phyloP scores from a whole-genome alignment of 805 yeast species.

The Metschnikowia similis region DNA sequence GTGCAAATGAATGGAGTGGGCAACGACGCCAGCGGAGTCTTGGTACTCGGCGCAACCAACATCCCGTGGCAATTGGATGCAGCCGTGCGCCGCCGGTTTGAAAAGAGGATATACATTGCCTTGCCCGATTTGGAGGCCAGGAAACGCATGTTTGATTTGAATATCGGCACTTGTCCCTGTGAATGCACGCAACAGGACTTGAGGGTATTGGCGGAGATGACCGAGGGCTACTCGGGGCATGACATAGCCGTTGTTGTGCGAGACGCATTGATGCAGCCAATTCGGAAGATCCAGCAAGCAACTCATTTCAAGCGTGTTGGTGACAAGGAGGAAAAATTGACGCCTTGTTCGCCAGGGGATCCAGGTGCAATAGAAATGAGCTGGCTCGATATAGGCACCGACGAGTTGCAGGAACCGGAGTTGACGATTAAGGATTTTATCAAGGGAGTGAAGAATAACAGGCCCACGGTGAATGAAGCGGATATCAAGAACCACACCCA shows the following conservation, averaged over 20 bases:
- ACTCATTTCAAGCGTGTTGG: slow-evolving; percentile 81
- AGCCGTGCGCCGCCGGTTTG: slow-evolving; percentile 95
- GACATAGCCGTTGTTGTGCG: slow-evolving; percentile 95
- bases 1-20: slow-evolving; percentile 99
- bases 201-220: slow-evolving; percentile 79
- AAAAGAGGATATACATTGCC: slow-evolving; percentile 89
- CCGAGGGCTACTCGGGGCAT: slow-evolving; percentile 96
- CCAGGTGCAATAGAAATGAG: slow-evolving; percentile 77
- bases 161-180: slow-evolving; percentile 89
- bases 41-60: slow-evolving; percentile 95
- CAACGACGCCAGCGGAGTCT: slow-evolving; percentile 85
- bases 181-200: slow-evolving; percentile 68
- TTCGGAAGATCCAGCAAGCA: slow-evolving; percentile 90
- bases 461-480: slow-evolving; percentile 89
- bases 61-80: slow-evolving; percentile 99
- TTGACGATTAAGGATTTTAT: slow-evolving; percentile 87
- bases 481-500: slow-evolving; percentile 81
- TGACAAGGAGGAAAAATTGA: slow-evolving; percentile 46
- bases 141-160: slow-evolving; percentile 87
- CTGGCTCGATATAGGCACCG: slow-evolving; percentile 90
- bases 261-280: slow-evolving; percentile 97
- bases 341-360: slow-evolving; percentile 99
- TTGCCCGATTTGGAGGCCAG: slow-evolving; percentile 93
- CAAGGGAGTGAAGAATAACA: slow-evolving; percentile 82
- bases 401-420: slow-evolving; percentile 86